phyloP scores from a whole-genome alignment of 208 protist genomes.

The Crithidia acanthocephali region DNA sequence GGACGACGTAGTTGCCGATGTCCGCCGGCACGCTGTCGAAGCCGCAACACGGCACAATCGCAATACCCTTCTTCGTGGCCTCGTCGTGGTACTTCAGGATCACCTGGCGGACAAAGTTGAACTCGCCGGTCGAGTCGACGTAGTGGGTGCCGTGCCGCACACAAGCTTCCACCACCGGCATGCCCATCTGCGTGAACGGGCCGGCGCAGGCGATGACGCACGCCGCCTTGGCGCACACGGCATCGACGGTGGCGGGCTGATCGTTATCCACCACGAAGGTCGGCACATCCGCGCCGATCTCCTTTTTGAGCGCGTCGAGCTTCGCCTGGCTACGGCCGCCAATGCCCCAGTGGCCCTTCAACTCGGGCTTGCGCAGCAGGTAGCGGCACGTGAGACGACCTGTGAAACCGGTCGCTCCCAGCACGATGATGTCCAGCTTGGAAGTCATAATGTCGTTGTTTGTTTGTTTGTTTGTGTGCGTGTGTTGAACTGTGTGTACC shows the following conservation, averaged over 20 bases:
- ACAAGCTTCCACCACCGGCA: constrained; percentile 89
- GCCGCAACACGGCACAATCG: constrained; percentile 82
- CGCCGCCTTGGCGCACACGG: constrained; percentile 42
- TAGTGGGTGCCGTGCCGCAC: constrained; percentile 84
- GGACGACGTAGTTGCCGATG: constrained; percentile 82
- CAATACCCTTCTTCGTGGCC: constrained; percentile 61
- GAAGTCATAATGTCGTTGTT: constrained; percentile 23
- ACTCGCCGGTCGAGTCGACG: constrained; percentile 93
- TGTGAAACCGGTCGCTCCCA: constrained; percentile 90
- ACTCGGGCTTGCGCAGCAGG: constrained; percentile 39
- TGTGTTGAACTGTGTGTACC: too few relatives aligned
- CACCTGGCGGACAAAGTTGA: constrained; percentile 74
- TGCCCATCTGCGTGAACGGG: constrained; percentile 83
- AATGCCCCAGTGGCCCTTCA: constrained; percentile 65
- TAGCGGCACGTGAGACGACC: constrained; percentile 76
- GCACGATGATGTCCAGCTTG: constrained; percentile 75
- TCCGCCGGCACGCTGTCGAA: constrained; percentile 91
- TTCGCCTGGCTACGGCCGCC: constrained; percentile 76
- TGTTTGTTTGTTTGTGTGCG: constrained; percentile 3
- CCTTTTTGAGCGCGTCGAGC: constrained; percentile 53
- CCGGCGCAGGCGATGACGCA: constrained; percentile 81
- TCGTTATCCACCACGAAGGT: constrained; percentile 54
- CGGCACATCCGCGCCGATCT: constrained; percentile 50
- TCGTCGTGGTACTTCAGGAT: constrained; percentile 69
- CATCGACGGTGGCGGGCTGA: constrained; percentile 59